phyloP scores from a whole-genome alignment of 768 basidiomycete species.

The Psilocybe sp. region DNA sequence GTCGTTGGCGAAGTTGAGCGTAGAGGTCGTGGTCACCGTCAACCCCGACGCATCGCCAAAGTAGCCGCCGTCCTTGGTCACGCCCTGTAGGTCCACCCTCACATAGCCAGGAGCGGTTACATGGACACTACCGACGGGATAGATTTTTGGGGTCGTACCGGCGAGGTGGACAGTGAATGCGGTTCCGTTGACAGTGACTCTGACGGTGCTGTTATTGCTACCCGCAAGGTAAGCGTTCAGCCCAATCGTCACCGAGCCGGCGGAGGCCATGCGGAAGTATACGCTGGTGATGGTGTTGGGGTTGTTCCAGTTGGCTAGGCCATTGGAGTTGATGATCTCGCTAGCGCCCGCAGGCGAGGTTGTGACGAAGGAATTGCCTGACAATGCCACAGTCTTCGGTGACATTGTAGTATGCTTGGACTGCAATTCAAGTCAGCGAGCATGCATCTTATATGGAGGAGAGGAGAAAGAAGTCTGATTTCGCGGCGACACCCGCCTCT shows the following conservation, averaged over 20 bases:
- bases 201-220: conserved; percentile 13
- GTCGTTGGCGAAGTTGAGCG: conserved; percentile 13
- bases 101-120: conserved; percentile 12
- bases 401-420: conserved; percentile 7
- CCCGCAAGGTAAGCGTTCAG: conserved; percentile 14
- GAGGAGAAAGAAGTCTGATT: no score
- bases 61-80: conserved; percentile 11
- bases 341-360: conserved; percentile 1
- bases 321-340: conserved; percentile 13
- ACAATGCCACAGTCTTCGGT: conserved; percentile 9
- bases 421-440: no score
- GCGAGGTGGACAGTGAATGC: conserved; percentile 9
- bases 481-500: no score
- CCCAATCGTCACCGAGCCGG: conserved; percentile 9
- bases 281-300: conserved; percentile 10
- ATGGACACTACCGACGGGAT: conserved; percentile 12
- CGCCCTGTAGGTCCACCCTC: conserved; percentile 13
- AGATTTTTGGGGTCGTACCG: conserved; percentile 11
- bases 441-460: no score
- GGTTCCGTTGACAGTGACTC: conserved; percentile 12
- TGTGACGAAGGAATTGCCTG: conserved; percentile 12
- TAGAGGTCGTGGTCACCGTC: conserved; percentile 11
- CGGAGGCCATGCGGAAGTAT: conserved; percentile 13
- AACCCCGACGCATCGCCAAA: conserved; percentile 14
- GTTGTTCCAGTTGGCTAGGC: conserved; percentile 14